Evolutionary conservation across 2,329 filamentous ascomycete species (phyloP), one percentile per base, ranked within the genome.

Genomic region (Verticillium zaregamsianum): DNA sequence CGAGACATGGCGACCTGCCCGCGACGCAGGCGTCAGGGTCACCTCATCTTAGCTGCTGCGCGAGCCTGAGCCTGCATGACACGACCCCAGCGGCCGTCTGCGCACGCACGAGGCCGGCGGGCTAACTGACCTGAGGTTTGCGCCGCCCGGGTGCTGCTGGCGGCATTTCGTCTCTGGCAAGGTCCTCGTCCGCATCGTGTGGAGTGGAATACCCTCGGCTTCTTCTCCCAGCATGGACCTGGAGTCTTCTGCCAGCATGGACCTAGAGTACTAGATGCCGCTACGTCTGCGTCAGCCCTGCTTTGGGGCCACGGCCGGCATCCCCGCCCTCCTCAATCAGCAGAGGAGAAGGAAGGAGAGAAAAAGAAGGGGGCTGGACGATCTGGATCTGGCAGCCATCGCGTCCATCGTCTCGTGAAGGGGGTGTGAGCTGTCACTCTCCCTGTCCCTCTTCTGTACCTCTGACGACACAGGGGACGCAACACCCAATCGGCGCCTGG

Each of bases 361-460:
- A n/a, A 58, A 58, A 58, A 49, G 37, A 39, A 58, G 57, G 57
- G 57, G 57, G 57, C 57, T 58, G 57, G 57, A 39, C 17, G 45
- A 25, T 31, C 23, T n/a, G 23, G 20, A 28, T 28, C 23, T 25
- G 12, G 23, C 11, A 58, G 32, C 57, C 55, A 39, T 17, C 25
- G 28, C 37, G 23, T 31, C 33, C 33, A 35, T 23, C 17, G 20
- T 15, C 15, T 12, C 57, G 20, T 49, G 55, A 57, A 57, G 55
- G n/a, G 55, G 55, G 32, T 40, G 39, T 58, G 57, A 28, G 57
- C 49, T 58, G 57, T 58, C 57, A 58, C 37, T 40, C 23, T 39
- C 37, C 6, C 14, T 17, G 12, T 17, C 37, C 15, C 9, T 14
- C 45, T 40, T 28, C 57, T 35, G 57, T n/a, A 1, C n/a, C 45